Base-by-base conservation (phyloP, 2,329 filamentous ascomycete species). In the Pestalotiopsis fici region DNA sequence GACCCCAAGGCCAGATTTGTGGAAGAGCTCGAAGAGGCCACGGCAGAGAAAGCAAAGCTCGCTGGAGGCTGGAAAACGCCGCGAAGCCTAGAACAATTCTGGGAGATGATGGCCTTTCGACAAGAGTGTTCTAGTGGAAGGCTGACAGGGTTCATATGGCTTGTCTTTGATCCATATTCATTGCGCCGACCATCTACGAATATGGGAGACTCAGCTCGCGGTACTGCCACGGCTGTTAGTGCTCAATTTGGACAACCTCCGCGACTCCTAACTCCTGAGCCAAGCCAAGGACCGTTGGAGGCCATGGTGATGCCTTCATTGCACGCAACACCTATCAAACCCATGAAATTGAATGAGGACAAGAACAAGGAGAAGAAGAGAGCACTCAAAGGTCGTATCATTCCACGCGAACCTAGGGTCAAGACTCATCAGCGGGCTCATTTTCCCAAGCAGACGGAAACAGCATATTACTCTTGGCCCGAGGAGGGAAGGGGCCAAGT, bases 41-140 rank as follows among this genome's bases (percentile, higher is more conserved):
- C 88, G 35, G 83, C 87, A 2, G 81, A 81, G 4, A 81, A 81
- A 65, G 81, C 86, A 71, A 87, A 88, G 71, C 85, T 83, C 28
- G 81, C 83, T 3, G 92, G 92, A 0, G 85, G 88, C 66, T 99
- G 96, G 96, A 92, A 90, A 76, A 94, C 92, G 68, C 90, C 98
- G 27, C 91, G 87, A 76, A 92, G 90, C 0, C 82, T 99, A 54
- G 93, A 95, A n/a, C 90, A 95, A 72, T 99, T 99, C 75, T 99
- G 96, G 96, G 96, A 99, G 69, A 92, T 97, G 87, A 98, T 99
- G 95, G 91, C 95, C 0, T 98, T 93, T 76, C 87, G 96, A 66
- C 96, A 98, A 77, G 96, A 99, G 76, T 99, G 96, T 76, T 97
- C 95, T 0, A 93, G 94, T 39, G 97, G 96, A 0, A 87, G 95